These are phyloP conservation scores for Tricholoma saponaceum DNA, from an alignment of 768 basidiomycete genomes.

Conservation along the genomic window DNA sequence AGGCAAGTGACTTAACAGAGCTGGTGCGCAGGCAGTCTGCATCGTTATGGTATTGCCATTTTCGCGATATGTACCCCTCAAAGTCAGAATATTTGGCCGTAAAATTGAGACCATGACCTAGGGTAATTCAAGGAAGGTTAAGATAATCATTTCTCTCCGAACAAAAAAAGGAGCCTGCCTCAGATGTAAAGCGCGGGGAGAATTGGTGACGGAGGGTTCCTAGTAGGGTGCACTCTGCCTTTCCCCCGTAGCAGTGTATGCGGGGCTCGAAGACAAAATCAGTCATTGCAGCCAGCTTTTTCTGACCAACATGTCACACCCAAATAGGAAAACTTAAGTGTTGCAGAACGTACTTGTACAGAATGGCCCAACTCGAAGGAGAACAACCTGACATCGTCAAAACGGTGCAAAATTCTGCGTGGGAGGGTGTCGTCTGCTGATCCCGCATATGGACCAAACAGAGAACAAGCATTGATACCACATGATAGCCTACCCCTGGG, in stretches of 20 bases:
- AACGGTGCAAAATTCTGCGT: constrained; percentile 27
- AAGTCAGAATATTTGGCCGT: constrained; percentile 36
- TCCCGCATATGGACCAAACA: constrained; percentile 36
- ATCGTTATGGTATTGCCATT: constrained; percentile 41
- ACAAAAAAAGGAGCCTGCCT: constrained; percentile 29
- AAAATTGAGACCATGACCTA: not conserved
- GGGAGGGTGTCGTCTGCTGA: constrained; percentile 19
- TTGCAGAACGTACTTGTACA: constrained; percentile 34
- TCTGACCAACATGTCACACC: constrained; percentile 30
- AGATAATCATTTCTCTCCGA: constrained; percentile 15
- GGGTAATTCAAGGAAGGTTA: constrained; percentile 8
- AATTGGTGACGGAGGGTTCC: constrained; percentile 77
- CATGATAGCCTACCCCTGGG: constrained; percentile 43
- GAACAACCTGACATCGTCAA: constrained; percentile 31
- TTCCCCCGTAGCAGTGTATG: constrained; percentile 24
- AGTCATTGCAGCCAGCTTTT: constrained; percentile 42
- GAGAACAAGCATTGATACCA: constrained; percentile 44
- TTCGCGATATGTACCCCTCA: constrained; percentile 47
- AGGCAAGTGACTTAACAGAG: constrained; percentile 24
- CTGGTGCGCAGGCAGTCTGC: constrained; percentile 32
- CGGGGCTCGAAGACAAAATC: constrained; percentile 35
- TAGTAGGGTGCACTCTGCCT: constrained; percentile 40
- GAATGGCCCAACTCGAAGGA: constrained; percentile 38
- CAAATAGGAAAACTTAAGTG: not conserved
- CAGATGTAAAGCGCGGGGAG: constrained; percentile 56